These are phyloP conservation scores for Dioszegia hungarica DNA, from an alignment of 768 basidiomycete genomes.

Conservation along the genomic window DNA sequence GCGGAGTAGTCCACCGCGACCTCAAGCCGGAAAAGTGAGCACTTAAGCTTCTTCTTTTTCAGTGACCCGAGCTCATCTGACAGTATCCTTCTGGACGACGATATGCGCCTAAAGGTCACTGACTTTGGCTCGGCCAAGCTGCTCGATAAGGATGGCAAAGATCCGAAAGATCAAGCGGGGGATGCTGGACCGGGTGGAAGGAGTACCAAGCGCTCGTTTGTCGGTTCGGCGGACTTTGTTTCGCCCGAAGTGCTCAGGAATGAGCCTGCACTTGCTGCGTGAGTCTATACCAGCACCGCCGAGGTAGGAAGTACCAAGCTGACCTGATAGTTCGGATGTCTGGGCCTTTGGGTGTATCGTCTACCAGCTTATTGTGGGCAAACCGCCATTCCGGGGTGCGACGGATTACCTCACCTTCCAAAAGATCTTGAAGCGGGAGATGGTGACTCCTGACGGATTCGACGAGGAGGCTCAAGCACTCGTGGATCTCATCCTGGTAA, in stretches of 20 bases:
- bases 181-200: background rate
- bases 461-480: slow-evolving; percentile 76
- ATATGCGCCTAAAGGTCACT: slow-evolving; percentile 85
- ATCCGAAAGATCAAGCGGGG: slow-evolving; percentile 36
- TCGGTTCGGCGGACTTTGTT: slow-evolving; percentile 86
- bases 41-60: too few relatives aligned
- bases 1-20: slow-evolving; percentile 79
- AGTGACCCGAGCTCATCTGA: background rate
- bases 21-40: slow-evolving; percentile 53
- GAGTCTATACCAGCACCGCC: slow-evolving; percentile 27
- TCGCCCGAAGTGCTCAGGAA: slow-evolving; percentile 77
- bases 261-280: slow-evolving; percentile 70
- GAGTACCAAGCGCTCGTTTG: slow-evolving; percentile 62
- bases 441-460: slow-evolving; percentile 79
- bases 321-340: slow-evolving; percentile 67
- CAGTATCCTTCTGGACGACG: slow-evolving; percentile 81
- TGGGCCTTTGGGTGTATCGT: slow-evolving; percentile 95
- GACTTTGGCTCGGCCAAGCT: slow-evolving; percentile 85
- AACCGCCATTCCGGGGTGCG: slow-evolving; percentile 79
- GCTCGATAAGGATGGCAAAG: slow-evolving; percentile 31
- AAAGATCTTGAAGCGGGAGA: slow-evolving; percentile 83
- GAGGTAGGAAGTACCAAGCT: background rate
- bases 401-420: slow-evolving; percentile 94
- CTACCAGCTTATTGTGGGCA: slow-evolving; percentile 86
- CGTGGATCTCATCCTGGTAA: slow-evolving; percentile 68